A percentile compares a stretch with the other conserved stretches of the same genome.
phyloP scores from a whole-genome alignment of 352 stramenopile genomes.

The Globisporangium uncinulatum region DNA sequence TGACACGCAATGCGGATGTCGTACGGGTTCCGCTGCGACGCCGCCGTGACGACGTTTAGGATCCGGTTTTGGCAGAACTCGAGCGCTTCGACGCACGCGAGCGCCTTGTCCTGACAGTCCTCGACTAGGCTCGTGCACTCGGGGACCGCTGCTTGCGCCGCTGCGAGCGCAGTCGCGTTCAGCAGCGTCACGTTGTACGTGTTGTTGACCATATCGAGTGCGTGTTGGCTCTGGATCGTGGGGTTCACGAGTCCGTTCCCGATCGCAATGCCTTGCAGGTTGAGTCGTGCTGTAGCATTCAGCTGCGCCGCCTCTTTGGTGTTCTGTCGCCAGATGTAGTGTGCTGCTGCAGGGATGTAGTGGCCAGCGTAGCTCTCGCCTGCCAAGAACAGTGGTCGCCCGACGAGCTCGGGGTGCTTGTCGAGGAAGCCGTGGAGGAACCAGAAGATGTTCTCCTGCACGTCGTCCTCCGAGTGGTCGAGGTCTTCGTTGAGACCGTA shows the following conservation, averaged over 20 bases:
- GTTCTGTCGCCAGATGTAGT: conserved; percentile 25
- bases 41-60: background rate
- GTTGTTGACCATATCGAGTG: conserved; percentile 62
- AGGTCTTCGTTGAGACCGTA: conserved; percentile 18
- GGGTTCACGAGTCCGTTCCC: conserved; percentile 34
- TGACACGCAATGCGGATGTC: conserved; percentile 31
- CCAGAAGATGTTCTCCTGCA: conserved; percentile 32
- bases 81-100: conserved; percentile 1
- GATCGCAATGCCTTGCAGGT: conserved; percentile 33
- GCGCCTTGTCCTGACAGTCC: conserved; percentile 2
- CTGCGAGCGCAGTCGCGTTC: conserved; percentile 22
- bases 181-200: conserved; percentile 63
- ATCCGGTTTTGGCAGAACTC: background rate
- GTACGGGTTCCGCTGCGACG: conserved; percentile 40
- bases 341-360: conserved; percentile 29
- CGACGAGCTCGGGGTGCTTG: conserved; percentile 27
- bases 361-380: conserved; percentile 37
- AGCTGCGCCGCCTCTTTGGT: background rate
- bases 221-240: conserved; percentile 28
- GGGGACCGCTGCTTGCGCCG: background rate
- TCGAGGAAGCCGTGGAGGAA: conserved; percentile 32
- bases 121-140: background rate
- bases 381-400: conserved; percentile 24
- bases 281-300: conserved; percentile 12
- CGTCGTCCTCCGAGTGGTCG: conserved; percentile 29